Base-by-base conservation (phyloP, 1,284 basidiomycete species). In the Takashimella koratensis region DNA sequence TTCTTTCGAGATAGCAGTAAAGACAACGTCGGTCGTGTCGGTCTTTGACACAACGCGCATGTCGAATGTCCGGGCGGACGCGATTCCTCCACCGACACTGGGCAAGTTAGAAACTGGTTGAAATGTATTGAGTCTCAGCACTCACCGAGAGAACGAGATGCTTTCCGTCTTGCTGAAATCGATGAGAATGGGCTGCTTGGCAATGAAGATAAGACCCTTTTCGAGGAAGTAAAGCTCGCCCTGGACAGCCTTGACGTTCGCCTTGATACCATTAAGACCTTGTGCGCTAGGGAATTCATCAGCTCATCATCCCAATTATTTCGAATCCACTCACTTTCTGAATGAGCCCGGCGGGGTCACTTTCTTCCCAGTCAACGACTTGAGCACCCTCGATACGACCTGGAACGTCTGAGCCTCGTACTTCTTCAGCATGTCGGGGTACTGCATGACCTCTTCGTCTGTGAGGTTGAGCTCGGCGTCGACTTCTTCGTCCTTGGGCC, bases 171-270 rank as follows among this genome's bases (percentile, higher is more conserved):
- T 92, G 53, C 85, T 84, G 62, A 96, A 86, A 62, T 96, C 90
- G 65, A 98, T 84, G 66, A 97, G 86, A 39, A 87, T 86, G 1
- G 96, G 94, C 67, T 93, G 88, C 76, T 98, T 98, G 55, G 94
- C 93, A 52, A 98, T 93, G 79, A 98, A 99, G 77, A 99, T 90
- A 47, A 99, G 82, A 72, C 89, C 91, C 83, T 97, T 97, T 74
- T 98, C 96, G 58, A 99, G 85, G 79, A 98, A 85, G 82, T 97
- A 98, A 23, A 99, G 84, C 73, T 97, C 91, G 59, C 96, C 96
- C 75, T 97, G 94, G 13, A 90, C 84, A 43, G 96, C 96, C 78
- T 98, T 98, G 68, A 98, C 83, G 76, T 98, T 98, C 64, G 92
- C 94, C 79, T 98, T 98, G 78, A 98, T 76, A 47, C 80, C 79